phyloP scores from a whole-genome alignment of 1,284 basidiomycete genomes.

The Phenoliferia sp. region DNA sequence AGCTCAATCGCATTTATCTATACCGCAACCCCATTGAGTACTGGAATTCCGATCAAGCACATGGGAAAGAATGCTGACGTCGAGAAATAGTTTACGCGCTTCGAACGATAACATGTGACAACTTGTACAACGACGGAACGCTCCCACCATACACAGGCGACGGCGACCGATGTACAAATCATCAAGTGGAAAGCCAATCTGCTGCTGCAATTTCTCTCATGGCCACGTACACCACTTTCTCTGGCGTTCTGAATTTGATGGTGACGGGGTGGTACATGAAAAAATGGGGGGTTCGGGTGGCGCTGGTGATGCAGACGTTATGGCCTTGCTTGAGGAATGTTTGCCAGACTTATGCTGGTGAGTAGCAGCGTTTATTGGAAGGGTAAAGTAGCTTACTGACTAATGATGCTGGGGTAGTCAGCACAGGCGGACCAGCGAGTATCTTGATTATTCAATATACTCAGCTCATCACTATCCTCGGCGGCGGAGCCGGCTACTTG shows the following conservation, averaged over 20 bases:
- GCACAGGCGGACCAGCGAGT: conserved; percentile 34
- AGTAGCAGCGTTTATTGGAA: not conserved
- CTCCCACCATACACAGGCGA: conserved; percentile 23
- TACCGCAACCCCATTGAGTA: conserved; percentile 42
- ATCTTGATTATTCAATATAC: conserved; percentile 40
- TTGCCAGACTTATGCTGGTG: conserved; percentile 38
- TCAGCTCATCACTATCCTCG: conserved; percentile 43
- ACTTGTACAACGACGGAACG: conserved; percentile 36
- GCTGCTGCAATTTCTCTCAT: conserved; percentile 39
- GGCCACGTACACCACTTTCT: conserved; percentile 30
- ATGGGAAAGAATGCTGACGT: too few relatives aligned
- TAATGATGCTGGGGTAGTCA: conserved; percentile 7
- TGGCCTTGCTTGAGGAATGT: conserved; percentile 42
- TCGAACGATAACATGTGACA: conserved; percentile 41
- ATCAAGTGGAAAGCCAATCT: conserved; percentile 36
- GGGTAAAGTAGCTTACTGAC: too few relatives aligned
- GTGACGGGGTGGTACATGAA: conserved; percentile 40
- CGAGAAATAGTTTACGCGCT: conserved; percentile 44
- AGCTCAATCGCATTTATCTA: conserved; percentile 37
- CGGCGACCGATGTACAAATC: conserved; percentile 38
- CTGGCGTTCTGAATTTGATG: conserved; percentile 40
- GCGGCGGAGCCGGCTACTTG: conserved; percentile 41
- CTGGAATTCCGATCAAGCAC: too few relatives aligned
- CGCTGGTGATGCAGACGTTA: conserved; percentile 43
- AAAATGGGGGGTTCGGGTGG: conserved; percentile 38